phyloP scores from a whole-genome alignment of 495 filamentous ascomycete genomes.

The Aspergillus campestris region DNA sequence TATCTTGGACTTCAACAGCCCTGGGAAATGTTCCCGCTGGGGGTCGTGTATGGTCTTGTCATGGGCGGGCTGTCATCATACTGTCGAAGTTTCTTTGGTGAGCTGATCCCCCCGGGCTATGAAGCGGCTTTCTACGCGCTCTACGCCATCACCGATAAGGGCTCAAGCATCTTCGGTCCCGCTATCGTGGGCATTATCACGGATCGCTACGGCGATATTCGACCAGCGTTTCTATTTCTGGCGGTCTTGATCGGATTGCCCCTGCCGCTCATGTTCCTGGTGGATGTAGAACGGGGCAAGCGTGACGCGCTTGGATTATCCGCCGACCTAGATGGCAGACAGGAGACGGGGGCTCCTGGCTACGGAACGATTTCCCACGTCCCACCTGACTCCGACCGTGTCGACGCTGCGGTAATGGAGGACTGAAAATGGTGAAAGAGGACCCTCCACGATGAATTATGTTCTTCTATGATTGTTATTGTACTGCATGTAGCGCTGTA shows the following conservation, averaged over 20 bases:
- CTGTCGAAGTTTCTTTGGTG: conserved; percentile 85
- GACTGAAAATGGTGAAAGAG: not conserved
- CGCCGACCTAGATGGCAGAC: conserved; percentile 47
- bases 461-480: no score
- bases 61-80: conserved; percentile 90
- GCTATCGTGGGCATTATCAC: conserved; percentile 90
- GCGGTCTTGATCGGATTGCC: conserved; percentile 75
- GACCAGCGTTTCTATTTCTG: conserved; percentile 89
- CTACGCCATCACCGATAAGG: conserved; percentile 97
- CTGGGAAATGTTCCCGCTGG: conserved; percentile 96
- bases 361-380: conserved; percentile 19
- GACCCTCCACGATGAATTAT: not conserved
- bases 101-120: conserved; percentile 85
- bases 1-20: conserved; percentile 79
- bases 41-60: conserved; percentile 85
- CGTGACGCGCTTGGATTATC: conserved; percentile 66
- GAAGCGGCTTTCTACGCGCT: conserved; percentile 96
- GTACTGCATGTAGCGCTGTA: no score
- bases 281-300: conserved; percentile 86
- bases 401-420: not conserved
- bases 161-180: conserved; percentile 87
- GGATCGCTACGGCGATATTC: conserved; percentile 79
- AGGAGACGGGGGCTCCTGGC: conserved; percentile 6
- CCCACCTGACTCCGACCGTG: not conserved
- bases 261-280: conserved; percentile 71